phyloP scores from a whole-genome alignment of 192 early-diverging fungal genomes.

The Mortierella hygrophila region DNA sequence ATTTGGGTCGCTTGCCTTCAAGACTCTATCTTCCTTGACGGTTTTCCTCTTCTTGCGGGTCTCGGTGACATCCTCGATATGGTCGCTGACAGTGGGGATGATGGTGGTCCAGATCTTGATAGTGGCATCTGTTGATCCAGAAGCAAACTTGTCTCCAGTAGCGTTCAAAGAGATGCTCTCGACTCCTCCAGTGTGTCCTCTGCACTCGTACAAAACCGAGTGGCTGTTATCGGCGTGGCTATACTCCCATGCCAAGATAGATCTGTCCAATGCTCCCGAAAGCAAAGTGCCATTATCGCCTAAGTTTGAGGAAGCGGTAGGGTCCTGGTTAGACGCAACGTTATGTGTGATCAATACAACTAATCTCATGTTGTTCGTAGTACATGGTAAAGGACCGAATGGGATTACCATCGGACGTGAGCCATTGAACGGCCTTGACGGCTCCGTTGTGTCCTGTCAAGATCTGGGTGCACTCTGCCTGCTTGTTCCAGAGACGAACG shows the following conservation, averaged over 20 bases:
- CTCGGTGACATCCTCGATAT: slow-evolving; percentile 47
- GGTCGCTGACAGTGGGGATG: slow-evolving; percentile 40
- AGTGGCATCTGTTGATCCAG: slow-evolving; percentile 81
- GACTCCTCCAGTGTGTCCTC: slow-evolving; percentile 85
- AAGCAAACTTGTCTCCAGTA: slow-evolving; percentile 69
- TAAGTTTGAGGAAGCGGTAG: background rate
- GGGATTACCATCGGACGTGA: slow-evolving; percentile 64
- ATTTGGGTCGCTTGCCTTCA: slow-evolving; percentile 38
- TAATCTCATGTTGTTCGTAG: background rate
- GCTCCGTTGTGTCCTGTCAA: slow-evolving; percentile 78
- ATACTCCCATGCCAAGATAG: slow-evolving; percentile 76
- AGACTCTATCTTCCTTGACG: slow-evolving; percentile 56
- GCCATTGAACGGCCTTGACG: slow-evolving; percentile 84
- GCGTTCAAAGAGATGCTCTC: slow-evolving; percentile 79
- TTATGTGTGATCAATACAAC: background rate
- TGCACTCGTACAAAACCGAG: slow-evolving; percentile 74
- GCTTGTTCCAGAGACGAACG: slow-evolving; percentile 86
- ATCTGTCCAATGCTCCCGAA: slow-evolving; percentile 76
- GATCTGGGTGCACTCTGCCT: slow-evolving; percentile 75
- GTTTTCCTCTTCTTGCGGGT: slow-evolving; percentile 67
- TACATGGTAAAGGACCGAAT: background rate
- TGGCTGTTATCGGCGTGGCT: slow-evolving; percentile 56
- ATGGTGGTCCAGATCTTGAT: slow-evolving; percentile 84
- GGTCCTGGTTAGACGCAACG: background rate
- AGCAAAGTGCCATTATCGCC: slow-evolving; percentile 61